Evolutionary conservation across 2,329 filamentous ascomycete species (phyloP), one percentile per base, ranked within the genome.

Genomic region (Aureobasidium melanogenum): DNA sequence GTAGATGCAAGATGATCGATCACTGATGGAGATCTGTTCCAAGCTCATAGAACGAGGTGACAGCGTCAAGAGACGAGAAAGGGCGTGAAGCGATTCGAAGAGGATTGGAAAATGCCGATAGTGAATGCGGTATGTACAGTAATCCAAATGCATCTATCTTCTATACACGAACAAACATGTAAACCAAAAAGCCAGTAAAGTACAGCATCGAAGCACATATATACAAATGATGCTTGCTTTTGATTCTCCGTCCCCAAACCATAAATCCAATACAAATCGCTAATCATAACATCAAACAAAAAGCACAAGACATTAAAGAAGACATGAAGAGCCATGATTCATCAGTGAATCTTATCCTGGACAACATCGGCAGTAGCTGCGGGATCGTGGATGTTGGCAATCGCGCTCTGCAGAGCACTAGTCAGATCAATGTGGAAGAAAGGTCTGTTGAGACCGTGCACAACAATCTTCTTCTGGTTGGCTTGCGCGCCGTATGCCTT

Each of bases 341-440:
- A 14, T 58, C 30, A 46, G 8, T 3, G 8, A 7, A 15, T 14
- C 30, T 56, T 56, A 12, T 46, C 59, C 51, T 61, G 59, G 26
- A 61, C 48, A 24, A 47, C 39, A 15, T 61, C 59, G 3, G 59
- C 50, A 32, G 47, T 47, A 39, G 24, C 48, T 22, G 47, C 8
- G 5, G 50, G 59, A 7, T 55, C 15, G 3, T 17, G 17, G 9
- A 89, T 82, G 67, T 95, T 96, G 32, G 87, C 84, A 68, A 97
- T 84, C 2, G 91, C 93, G 67, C 87, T 91, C 74, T 97, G 89
- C 67, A 97, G 75, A 7, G 94, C 94, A 69, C 87, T 91, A 4
- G 90, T 94, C 56, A 97, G 76, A 72, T 97, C 94, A 58, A 96
- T 84, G 71, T 99, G 94, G 82, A 99, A 97, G 67, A 97, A 82